Conservation (phyloP, 2,329 filamentous ascomycete species). For the Cercospora sojina region DNA sequence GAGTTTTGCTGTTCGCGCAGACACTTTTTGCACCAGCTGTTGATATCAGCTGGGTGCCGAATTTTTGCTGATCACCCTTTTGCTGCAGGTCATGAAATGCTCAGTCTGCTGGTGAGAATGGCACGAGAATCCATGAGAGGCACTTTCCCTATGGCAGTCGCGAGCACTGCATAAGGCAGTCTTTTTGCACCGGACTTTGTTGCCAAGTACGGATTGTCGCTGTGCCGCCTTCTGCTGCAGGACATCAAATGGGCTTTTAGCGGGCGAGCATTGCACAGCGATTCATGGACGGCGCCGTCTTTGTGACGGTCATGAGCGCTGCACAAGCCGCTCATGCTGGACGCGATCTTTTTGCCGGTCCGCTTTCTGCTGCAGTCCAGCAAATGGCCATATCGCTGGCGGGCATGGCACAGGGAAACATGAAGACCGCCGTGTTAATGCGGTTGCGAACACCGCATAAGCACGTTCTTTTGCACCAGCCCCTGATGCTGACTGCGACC, state of each 20-base stretch:
- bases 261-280: not conserved
- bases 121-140: not conserved
- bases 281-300: not conserved
- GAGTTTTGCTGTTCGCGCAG: constrained; percentile 8
- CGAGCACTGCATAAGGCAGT: not conserved
- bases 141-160: not conserved
- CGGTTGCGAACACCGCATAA: not conserved
- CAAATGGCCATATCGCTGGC: not conserved
- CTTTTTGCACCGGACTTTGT: not conserved
- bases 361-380: not conserved
- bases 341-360: not conserved
- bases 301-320: not conserved
- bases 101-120: not conserved
- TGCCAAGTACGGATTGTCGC: not conserved
- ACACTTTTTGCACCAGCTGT: not conserved
- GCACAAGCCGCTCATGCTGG: not conserved
- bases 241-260: not conserved
- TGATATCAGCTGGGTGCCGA: not conserved
- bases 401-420: not conserved
- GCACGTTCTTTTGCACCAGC: not conserved
- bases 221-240: not conserved
- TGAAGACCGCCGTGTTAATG: not conserved
- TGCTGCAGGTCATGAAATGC: not conserved
- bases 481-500: not conserved
- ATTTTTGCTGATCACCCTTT: not conserved